phyloP scores from a whole-genome alignment of 331 rosid genomes.

The Stylosanthes scabra region DNA sequence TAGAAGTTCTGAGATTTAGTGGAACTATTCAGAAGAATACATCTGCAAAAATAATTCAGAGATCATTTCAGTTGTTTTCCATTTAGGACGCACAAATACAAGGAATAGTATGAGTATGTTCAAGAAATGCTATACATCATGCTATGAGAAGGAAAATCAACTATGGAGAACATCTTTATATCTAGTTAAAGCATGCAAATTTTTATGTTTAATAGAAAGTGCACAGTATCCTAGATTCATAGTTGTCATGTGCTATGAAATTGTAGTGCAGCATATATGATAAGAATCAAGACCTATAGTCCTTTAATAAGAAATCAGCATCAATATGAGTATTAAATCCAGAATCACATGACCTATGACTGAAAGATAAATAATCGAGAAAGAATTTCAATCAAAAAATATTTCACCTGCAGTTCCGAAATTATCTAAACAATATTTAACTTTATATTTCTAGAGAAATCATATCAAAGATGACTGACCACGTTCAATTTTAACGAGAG shows the following conservation, averaged over 20 bases:
- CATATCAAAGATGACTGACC: too few relatives aligned
- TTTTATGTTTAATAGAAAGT: constrained; percentile 18
- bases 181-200: constrained; percentile 7
- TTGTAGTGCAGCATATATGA: too few relatives aligned
- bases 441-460: too few relatives aligned
- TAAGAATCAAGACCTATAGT: too few relatives aligned
- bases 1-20: constrained; percentile 90
- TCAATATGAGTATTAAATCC: constrained; percentile 7
- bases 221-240: constrained; percentile 25
- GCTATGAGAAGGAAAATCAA: constrained; percentile 25
- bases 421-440: constrained; percentile 10
- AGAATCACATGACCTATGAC: constrained; percentile 28
- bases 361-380: constrained; percentile 1
- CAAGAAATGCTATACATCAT: constrained; percentile 10
- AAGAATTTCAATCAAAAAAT: constrained; percentile 22
- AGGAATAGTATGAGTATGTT: not conserved
- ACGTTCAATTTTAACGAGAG: too few relatives aligned
- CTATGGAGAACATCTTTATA: constrained; percentile 6
- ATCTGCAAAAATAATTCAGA: constrained; percentile 57
- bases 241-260: constrained; percentile 9
- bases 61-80: constrained; percentile 36
- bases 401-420: constrained; percentile 90
- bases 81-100: constrained; percentile 1
- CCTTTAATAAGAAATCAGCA: too few relatives aligned
- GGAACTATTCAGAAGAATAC: constrained; percentile 92